Evolutionary conservation across 306 rosid genomes (phyloP).

Genomic region (Carpinus fangiana): DNA sequence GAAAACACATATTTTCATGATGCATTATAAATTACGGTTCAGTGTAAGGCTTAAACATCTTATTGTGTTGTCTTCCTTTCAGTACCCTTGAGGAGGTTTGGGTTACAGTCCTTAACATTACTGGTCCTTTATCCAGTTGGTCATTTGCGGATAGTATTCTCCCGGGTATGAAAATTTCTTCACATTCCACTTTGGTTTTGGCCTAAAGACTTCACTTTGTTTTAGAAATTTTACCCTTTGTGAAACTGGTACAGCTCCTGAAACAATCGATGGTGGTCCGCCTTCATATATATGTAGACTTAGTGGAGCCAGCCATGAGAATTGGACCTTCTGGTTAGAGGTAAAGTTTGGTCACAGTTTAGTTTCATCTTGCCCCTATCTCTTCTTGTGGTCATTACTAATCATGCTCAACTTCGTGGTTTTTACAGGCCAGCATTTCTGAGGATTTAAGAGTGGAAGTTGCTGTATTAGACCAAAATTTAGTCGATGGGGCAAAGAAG

Average conservation of each 20-base stretch:
- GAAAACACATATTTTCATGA: not conserved
- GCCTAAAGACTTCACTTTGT: slow-evolving; percentile 18
- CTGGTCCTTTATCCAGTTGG: slow-evolving; percentile 98
- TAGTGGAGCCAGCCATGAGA: slow-evolving; percentile 73
- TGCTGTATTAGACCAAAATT: slow-evolving; percentile 77
- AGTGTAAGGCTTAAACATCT: slow-evolving; percentile 7
- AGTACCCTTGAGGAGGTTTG: slow-evolving; percentile 89
- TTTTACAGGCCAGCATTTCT: slow-evolving; percentile 60
- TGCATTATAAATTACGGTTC: not conserved
- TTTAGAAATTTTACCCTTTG: slow-evolving; percentile 19
- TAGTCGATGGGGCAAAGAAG: slow-evolving; percentile 61
- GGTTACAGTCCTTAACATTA: slow-evolving; percentile 88
- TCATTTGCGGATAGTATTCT: slow-evolving; percentile 82
- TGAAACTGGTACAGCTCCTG: slow-evolving; percentile 58
- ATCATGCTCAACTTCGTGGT: not conserved
- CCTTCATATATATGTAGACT: slow-evolving; percentile 75
- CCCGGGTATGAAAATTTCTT: slow-evolving; percentile 56
- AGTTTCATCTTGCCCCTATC: not conserved
- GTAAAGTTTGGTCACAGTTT: slow-evolving; percentile 36
- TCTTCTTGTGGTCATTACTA: not conserved
- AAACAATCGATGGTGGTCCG: slow-evolving; percentile 57
- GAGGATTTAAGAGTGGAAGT: slow-evolving; percentile 75
- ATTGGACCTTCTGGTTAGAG: slow-evolving; percentile 97
- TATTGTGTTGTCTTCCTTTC: slow-evolving; percentile 28
- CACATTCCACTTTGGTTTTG: slow-evolving; percentile 2